Evolutionary conservation across 2,329 filamentous ascomycete species (phyloP).

Genomic region (Alternaria triticimaculans): DNA sequence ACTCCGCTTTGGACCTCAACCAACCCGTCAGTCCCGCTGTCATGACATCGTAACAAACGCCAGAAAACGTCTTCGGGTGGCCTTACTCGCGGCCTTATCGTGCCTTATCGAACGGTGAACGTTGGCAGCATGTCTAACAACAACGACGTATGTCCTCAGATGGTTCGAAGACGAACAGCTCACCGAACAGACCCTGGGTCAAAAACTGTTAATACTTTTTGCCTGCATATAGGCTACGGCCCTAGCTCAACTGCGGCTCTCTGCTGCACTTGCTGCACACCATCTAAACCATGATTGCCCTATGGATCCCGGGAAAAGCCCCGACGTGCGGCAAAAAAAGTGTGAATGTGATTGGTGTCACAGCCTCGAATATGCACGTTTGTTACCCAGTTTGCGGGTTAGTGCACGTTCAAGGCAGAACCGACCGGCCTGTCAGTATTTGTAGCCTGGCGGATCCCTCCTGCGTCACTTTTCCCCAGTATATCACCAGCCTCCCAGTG

Average conservation of each 20-base stretch:
- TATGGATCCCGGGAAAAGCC: slow-evolving; percentile 7
- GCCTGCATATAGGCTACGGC: slow-evolving; percentile 24
- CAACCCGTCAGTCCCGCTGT: slow-evolving; percentile 16
- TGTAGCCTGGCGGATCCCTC: slow-evolving; percentile 31
- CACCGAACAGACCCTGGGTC: background rate
- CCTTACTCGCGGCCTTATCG: background rate
- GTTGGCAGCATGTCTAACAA: background rate
- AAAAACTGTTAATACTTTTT: slow-evolving; percentile 13
- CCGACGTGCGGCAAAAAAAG: background rate
- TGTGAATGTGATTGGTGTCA: slow-evolving; percentile 34
- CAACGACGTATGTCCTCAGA: background rate
- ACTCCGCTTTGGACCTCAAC: slow-evolving; percentile 14
- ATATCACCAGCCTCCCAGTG: slow-evolving; percentile 9
- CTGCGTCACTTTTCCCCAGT: slow-evolving; percentile 26
- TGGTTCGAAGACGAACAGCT: background rate
- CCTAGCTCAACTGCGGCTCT: slow-evolving; percentile 19
- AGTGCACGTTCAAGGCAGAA: slow-evolving; percentile 32
- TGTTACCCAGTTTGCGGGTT: slow-evolving; percentile 27
- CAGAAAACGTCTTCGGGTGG: background rate
- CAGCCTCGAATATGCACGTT: slow-evolving; percentile 24
- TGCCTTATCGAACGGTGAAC: background rate
- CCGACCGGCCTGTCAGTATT: slow-evolving; percentile 27
- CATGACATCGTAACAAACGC: background rate
- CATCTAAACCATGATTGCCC: slow-evolving; percentile 1
- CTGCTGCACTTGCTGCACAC: background rate